Evolutionary conservation across 2,329 filamentous ascomycete species (phyloP).

Genomic region (Verruconis gallopava): DNA sequence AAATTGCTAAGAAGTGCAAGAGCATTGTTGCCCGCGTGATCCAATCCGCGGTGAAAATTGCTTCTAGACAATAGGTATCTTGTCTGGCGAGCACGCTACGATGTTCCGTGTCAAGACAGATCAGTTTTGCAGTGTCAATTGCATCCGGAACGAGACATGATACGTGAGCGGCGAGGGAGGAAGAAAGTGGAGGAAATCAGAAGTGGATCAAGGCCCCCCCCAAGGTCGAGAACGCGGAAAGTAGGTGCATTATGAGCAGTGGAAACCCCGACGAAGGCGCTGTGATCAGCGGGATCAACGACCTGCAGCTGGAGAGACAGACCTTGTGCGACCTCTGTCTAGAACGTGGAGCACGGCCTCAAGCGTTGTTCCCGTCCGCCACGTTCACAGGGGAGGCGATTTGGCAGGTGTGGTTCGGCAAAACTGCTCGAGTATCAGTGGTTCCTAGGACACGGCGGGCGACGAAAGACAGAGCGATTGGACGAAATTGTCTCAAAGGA

Average conservation of each 20-base stretch:
- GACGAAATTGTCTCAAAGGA: background rate
- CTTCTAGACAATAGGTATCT: too few relatives aligned
- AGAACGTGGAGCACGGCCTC: too few relatives aligned
- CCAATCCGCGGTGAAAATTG: background rate
- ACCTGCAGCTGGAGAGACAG: too few relatives aligned
- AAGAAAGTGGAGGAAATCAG: background rate
- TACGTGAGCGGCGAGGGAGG: background rate
- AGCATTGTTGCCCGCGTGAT: background rate
- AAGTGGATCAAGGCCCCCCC: too few relatives aligned
- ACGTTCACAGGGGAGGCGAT: background rate
- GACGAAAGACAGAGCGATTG: background rate
- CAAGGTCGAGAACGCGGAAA: too few relatives aligned
- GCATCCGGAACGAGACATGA: background rate
- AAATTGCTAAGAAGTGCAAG: background rate
- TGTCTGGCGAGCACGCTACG: too few relatives aligned
- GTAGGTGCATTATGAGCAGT: too few relatives aligned
- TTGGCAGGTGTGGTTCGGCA: background rate
- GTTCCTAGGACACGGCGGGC: background rate
- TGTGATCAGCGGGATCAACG: too few relatives aligned
- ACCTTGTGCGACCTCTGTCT: too few relatives aligned
- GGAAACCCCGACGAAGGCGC: too few relatives aligned
- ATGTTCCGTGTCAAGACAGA: too few relatives aligned
- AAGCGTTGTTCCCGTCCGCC: background rate
- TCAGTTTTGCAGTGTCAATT: background rate
- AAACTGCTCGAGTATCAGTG: background rate